Percentiles rank a stretch among this genome's conserved stretches.
These are phyloP conservation scores for Bacterosira constricta DNA, from an alignment of 108 stramenopile genomes.

Conservation along the genomic window DNA sequence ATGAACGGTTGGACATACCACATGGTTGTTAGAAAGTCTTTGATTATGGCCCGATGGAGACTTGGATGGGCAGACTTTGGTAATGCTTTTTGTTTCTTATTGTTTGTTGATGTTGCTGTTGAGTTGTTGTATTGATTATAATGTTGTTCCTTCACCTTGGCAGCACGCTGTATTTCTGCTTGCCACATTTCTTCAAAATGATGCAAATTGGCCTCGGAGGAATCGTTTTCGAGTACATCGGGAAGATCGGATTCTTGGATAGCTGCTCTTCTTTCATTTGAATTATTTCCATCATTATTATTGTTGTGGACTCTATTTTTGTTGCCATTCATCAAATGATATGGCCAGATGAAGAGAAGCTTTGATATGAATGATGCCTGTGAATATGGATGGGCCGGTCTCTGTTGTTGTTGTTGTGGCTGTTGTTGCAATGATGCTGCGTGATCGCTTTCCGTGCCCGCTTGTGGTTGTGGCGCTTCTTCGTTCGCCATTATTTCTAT, in stretches of 20 bases:
- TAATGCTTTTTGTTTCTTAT: background rate
- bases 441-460: no score
- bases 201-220: constrained; percentile 31
- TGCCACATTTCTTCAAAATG: constrained; percentile 41
- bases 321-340: constrained; percentile 22
- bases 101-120: background rate
- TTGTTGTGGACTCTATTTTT: background rate
- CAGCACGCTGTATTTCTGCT: constrained; percentile 32
- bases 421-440: no score
- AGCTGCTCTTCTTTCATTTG: background rate
- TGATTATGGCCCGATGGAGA: constrained; percentile 53
- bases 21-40: constrained; percentile 58
- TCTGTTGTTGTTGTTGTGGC: no score
- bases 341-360: constrained; percentile 40
- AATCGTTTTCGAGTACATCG: constrained; percentile 24
- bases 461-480: background rate
- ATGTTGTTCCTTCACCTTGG: constrained; percentile 18
- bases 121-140: background rate
- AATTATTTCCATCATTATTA: background rate
- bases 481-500: background rate
- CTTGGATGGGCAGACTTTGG: constrained; percentile 46
- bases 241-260: constrained; percentile 45
- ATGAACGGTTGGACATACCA: constrained; percentile 74
- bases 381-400: constrained; percentile 29
- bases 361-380: constrained; percentile 27